Conservation (phyloP, 1,284 basidiomycete species). For the Polyporus tsugae region DNA sequence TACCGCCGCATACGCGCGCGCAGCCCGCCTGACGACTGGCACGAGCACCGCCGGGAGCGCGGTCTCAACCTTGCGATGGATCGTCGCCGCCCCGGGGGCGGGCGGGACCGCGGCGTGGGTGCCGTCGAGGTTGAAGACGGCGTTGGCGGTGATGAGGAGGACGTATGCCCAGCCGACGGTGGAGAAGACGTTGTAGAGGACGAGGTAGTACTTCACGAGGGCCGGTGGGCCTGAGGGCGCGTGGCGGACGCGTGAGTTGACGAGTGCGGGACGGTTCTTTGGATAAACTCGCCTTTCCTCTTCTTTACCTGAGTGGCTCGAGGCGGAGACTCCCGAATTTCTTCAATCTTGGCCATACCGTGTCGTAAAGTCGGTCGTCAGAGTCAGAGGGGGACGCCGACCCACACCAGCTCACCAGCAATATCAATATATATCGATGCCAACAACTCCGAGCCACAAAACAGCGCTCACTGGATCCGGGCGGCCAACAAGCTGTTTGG, state of each 20-base stretch:
- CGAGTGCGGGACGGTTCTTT: not conserved
- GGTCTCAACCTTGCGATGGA: slow-evolving; percentile 20
- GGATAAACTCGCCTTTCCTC: slow-evolving; percentile 18
- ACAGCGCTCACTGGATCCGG: not conserved
- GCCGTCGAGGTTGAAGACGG: slow-evolving; percentile 52
- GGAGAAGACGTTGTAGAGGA: slow-evolving; percentile 82
- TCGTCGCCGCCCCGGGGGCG: slow-evolving; percentile 23
- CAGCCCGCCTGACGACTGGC: slow-evolving; percentile 38
- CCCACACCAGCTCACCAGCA: not conserved
- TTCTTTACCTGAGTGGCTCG: slow-evolving; percentile 12
- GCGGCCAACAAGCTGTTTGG: no score
- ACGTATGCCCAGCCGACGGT: slow-evolving; percentile 79
- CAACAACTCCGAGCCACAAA: not conserved
- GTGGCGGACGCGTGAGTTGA: slow-evolving; percentile 2
- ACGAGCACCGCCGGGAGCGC: slow-evolving; percentile 29
- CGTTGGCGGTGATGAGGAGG: slow-evolving; percentile 59
- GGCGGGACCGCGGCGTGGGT: slow-evolving; percentile 34
- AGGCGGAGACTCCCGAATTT: slow-evolving; percentile 17
- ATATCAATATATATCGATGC: not conserved
- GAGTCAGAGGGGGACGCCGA: not conserved
- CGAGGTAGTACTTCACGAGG: slow-evolving; percentile 68
- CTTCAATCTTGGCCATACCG: slow-evolving; percentile 28
- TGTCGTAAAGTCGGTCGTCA: slow-evolving; percentile 9
- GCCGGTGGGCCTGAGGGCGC: slow-evolving; percentile 31
- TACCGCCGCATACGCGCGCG: slow-evolving; percentile 62